Evolutionary conservation across 2,329 filamentous ascomycete genomes (phyloP), one percentile per base, ranked within the genome.

Genomic region (Fusarium citri): DNA sequence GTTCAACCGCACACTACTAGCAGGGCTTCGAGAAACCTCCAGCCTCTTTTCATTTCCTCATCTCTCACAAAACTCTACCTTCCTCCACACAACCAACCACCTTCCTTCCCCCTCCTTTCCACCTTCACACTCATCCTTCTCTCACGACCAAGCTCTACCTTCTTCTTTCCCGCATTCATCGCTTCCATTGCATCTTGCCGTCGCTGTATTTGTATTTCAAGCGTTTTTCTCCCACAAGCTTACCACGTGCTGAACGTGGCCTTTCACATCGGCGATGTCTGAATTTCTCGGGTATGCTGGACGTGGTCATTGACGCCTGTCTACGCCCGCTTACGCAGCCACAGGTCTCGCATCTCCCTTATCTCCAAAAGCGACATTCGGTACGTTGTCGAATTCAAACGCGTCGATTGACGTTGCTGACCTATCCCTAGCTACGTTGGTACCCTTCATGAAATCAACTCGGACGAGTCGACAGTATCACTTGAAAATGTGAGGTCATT

Each of bases 361-460:
- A 96, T 98, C 83, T 98, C 94, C 67, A 97, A 95, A 86, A 97
- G 94, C 82, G 94, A 97, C 84, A 97, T 98, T 83, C 93, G 94
- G 93, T 97, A 87, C 78, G 90, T 83, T 61, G 42, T 63, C 37
- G 55, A 16, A 20, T 42, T 28, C 62, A 53, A 61, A 64, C 26
- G 49, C 48, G 23, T 51, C 55, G 40, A 47, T 48, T 37, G 43
- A 47, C 34, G 45, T 69, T 70, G 72, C 81, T 83, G 69, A 83
- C 80, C 54, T 66, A 59, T 62, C 58, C 66, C 63, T 77, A 98
- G 94, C 83, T 98, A 98, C 84, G 93, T 97, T 78, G 96, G 96
- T 74, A 95, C 92, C 57, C 90, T 99, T 55, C 94, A 98, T 83
- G 93, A 98, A 81, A 99, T 99, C 88, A 98, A 98, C 82, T 97